phyloP scores from a whole-genome alignment of 257 asterid species.

The Solanum etuberosum region DNA sequence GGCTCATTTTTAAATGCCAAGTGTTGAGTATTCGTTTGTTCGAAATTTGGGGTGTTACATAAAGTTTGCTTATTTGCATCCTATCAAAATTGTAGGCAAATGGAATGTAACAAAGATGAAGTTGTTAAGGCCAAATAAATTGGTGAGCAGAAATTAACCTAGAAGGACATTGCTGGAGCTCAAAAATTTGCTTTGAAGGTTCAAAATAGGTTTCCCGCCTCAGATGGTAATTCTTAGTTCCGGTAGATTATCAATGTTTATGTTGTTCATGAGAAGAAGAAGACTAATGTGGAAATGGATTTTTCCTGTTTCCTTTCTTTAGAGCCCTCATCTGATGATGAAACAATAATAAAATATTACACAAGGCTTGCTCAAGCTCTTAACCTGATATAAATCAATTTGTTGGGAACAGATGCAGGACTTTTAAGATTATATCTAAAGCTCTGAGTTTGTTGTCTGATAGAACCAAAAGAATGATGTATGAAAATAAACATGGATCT shows the following conservation, averaged over 20 bases:
- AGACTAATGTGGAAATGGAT: not conserved
- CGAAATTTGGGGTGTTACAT: not conserved
- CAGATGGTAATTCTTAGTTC: not conserved
- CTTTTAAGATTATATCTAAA: too few relatives aligned
- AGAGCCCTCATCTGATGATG: not conserved
- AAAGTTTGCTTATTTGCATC: not conserved
- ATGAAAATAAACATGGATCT: not conserved
- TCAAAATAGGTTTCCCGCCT: not conserved
- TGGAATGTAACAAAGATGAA: not conserved
- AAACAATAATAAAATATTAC: not conserved
- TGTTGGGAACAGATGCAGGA: not conserved
- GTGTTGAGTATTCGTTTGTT: not conserved
- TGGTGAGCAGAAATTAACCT: not conserved
- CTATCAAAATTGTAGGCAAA: not conserved
- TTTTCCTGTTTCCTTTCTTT: not conserved
- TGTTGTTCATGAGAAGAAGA: not conserved
- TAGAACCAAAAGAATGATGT: not conserved
- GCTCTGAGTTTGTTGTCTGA: not conserved
- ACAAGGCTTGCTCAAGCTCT: not conserved
- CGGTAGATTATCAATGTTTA: not conserved
- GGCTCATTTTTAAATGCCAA: not conserved
- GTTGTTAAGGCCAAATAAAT: not conserved
- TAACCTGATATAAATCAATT: not conserved
- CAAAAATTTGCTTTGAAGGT: not conserved
- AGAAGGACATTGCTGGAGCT: not conserved